Evolutionary conservation across 1,139 yeast species (phyloP).

Genomic region (Tardiomyces blankii): DNA sequence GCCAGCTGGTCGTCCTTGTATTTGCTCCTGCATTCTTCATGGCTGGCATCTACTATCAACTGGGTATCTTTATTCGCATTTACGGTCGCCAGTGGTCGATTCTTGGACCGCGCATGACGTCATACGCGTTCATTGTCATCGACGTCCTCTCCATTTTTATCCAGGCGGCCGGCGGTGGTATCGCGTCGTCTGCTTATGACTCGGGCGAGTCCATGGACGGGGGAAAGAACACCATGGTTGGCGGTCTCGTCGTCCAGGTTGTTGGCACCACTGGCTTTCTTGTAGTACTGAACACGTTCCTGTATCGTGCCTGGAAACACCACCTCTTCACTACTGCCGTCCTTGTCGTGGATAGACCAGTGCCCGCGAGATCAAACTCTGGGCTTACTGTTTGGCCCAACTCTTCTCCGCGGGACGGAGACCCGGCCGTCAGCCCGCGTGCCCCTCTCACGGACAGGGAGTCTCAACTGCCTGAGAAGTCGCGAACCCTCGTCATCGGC

Average conservation of each 20-base stretch:
- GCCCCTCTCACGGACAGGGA: too few species aligned
- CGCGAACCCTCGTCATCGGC: too few species aligned
- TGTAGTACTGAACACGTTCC: constrained; percentile 43
- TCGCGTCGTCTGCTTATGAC: constrained; percentile 43
- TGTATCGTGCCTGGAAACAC: constrained; percentile 37
- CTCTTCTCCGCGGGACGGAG: too few species aligned
- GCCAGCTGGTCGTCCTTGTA: constrained; percentile 63
- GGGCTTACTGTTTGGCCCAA: too few species aligned
- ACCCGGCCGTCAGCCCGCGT: too few species aligned
- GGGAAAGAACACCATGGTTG: constrained; percentile 69
- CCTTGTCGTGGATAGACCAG: too few species aligned
- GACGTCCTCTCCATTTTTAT: constrained; percentile 62
- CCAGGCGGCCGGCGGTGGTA: constrained; percentile 76
- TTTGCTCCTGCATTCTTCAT: constrained; percentile 81
- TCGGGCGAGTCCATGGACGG: constrained; percentile 24
- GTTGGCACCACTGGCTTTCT: constrained; percentile 57
- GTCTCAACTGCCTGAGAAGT: too few species aligned
- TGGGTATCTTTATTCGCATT: constrained; percentile 64
- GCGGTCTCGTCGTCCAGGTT: constrained; percentile 70
- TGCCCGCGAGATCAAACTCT: too few species aligned
- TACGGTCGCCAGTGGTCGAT: constrained; percentile 47
- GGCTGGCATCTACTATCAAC: constrained; percentile 74
- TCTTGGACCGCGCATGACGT: constrained; percentile 60
- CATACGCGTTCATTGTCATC: constrained; percentile 49
- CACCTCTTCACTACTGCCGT: too few species aligned